Evolutionary conservation across 257 asterid species (phyloP).

Genomic region (Salvia miltiorrhiza): DNA sequence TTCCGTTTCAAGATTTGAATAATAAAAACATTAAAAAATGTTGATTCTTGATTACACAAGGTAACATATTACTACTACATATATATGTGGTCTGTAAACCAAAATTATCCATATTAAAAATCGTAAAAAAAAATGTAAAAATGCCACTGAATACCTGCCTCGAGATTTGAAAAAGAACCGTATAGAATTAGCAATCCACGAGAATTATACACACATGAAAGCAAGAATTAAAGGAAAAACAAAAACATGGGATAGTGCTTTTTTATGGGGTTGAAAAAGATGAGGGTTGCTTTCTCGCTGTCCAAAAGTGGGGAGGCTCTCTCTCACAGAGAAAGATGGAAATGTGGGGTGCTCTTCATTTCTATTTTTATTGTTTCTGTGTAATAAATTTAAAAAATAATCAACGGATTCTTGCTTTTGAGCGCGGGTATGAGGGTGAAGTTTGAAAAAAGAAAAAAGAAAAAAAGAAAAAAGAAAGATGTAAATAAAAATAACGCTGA

Average conservation of each 20-base stretch:
- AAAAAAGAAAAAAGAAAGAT: constrained; percentile 17
- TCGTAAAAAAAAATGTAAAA: background rate
- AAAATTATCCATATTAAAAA: background rate
- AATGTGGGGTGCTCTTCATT: constrained; percentile 23
- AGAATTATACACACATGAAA: constrained; percentile 1
- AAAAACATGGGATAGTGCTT: constrained; percentile 36
- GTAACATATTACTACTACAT: background rate
- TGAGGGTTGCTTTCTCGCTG: constrained; percentile 42
- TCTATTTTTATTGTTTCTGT: background rate
- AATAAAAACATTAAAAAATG: background rate
- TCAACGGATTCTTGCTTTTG: constrained; percentile 76
- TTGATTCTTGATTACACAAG: constrained; percentile 13
- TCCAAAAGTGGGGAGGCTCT: constrained; percentile 28
- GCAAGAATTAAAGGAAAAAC: background rate
- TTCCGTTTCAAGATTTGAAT: constrained; percentile 25
- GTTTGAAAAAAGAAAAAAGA: constrained; percentile 43
- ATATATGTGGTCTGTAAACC: constrained; percentile 1
- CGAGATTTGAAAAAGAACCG: constrained; percentile 54
- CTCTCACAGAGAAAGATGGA: constrained; percentile 23
- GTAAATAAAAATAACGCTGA: constrained; percentile 62
- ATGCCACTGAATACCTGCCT: constrained; percentile 40
- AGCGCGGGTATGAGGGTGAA: constrained; percentile 66
- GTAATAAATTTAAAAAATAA: constrained; percentile 24
- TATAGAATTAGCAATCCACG: constrained; percentile 28
- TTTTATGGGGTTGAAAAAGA: constrained; percentile 34